Evolutionary conservation across 129 eudicot species (phyloP), one percentile per base, ranked within the genome.

Genomic region (Helianthus tuberosus): DNA sequence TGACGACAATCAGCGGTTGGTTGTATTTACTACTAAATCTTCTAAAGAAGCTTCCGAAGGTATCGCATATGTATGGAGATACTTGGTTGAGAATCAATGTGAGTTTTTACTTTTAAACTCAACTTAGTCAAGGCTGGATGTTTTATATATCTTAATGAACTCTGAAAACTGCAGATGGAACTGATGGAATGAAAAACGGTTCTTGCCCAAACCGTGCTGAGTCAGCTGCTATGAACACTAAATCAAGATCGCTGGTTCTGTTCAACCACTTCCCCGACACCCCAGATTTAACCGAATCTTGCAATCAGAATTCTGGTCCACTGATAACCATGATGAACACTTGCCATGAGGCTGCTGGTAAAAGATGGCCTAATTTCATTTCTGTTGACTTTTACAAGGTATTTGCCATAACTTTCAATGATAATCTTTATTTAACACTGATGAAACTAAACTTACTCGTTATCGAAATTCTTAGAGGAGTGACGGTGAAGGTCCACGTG

Each of bases 301-400:
- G 98, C 91, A 84, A 77, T 77, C 81, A 90, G 69, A 93, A 93
- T 76, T 93, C 98, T 52, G 96, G 85, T 69, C 97, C 91, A 29
- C 69, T 93, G 39, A 77, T 84, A 14, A 71, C 71, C 80, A 93
- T 88, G 97, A 48, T 90, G 77, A 83, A 79, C 71, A 90, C 97
- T 72, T 94, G 97, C 70, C 77, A 88, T 52, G 81, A 67, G 44
- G 85, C 84, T 48, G 85, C 93, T 32, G 96, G 87, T 29, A 81
- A 83, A 23, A 77, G 96, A 69, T 90, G 98, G 98, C 97, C 98
- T 44, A 88, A 94, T 75, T 94, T 84, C 84, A 84, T 94, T 23
- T 85, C 93, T 25, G 96, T 94, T 53, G 97, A 94, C 71, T 90
- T 86, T 76, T 94, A 94, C 89, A 86, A 83, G 98, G 98, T 94